Evolutionary conservation across 768 basidiomycete species (phyloP).

Genomic region (Lactarius tabidus): DNA sequence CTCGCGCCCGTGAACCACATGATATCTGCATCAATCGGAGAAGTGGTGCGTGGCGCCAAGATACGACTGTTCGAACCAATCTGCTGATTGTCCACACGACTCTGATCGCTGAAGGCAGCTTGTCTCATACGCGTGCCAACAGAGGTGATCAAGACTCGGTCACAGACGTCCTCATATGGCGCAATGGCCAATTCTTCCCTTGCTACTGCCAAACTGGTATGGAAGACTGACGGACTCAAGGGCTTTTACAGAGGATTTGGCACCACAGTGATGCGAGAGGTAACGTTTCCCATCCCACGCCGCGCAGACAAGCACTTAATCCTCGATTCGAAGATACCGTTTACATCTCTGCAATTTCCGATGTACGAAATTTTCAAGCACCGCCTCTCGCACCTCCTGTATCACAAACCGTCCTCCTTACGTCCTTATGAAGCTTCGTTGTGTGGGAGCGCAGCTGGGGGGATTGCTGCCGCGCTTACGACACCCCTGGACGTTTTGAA

Average conservation of each 20-base stretch:
- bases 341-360: conserved; percentile 94
- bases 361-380: conserved; percentile 86
- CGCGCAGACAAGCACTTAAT: not conserved
- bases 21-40: conserved; percentile 47
- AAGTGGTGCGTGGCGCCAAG: conserved; percentile 42
- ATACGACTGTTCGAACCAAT: not conserved
- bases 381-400: conserved; percentile 50
- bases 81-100: conserved; percentile 8
- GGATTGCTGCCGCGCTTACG: conserved; percentile 81
- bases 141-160: conserved; percentile 92
- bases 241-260: conserved; percentile 91
- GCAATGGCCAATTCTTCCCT: conserved; percentile 52
- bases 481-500: conserved; percentile 97
- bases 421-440: conserved; percentile 74
- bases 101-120: conserved; percentile 51
- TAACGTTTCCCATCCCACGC: conserved; percentile 27
- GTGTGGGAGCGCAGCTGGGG: conserved; percentile 91
- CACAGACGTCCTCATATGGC: conserved; percentile 80
- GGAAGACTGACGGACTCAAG: conserved; percentile 56
- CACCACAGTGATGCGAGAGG: conserved; percentile 70
- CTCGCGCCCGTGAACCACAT: conserved; percentile 65
- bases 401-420: conserved; percentile 45
- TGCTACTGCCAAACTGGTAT: conserved; percentile 51
- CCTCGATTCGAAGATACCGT: conserved; percentile 67
- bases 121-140: conserved; percentile 94